Percentiles rank a stretch among this genome's conserved stretches.
Evolutionary conservation across 495 filamentous ascomycete genomes (phyloP).

Genomic region (Parathielavia appendiculata): DNA sequence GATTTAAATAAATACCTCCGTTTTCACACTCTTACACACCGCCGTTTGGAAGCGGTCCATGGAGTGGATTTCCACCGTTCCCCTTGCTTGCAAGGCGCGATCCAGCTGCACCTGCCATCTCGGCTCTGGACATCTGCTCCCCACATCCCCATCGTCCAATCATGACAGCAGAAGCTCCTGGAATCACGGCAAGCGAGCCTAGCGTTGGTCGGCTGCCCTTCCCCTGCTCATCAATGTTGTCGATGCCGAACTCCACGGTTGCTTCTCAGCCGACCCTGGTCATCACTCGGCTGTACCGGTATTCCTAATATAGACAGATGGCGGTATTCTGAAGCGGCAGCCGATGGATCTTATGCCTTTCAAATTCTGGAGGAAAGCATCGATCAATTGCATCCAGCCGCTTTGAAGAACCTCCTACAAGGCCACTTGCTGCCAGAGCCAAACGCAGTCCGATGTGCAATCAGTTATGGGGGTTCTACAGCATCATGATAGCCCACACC

Average conservation of each 20-base stretch:
- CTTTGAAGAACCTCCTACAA: not conserved
- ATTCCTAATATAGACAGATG: not conserved
- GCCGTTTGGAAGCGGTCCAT: not conserved
- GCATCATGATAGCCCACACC: not conserved
- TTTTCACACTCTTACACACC: conserved; percentile 3
- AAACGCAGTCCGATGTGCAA: conserved; percentile 6
- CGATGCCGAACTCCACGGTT: not conserved
- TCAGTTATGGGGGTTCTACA: conserved; percentile 1
- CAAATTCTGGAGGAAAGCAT: conserved; percentile 4
- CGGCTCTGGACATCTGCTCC: conserved; percentile 13
- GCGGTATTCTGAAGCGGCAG: conserved; percentile 10
- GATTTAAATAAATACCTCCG: not conserved
- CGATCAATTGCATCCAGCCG: not conserved
- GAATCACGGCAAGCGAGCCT: conserved; percentile 33
- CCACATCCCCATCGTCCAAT: conserved; percentile 29
- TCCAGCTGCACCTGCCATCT: conserved; percentile 13
- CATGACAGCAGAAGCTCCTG: conserved; percentile 20
- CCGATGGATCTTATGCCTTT: conserved; percentile 10
- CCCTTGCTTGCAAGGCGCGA: not conserved
- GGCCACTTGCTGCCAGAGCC: not conserved
- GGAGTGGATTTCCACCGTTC: not conserved
- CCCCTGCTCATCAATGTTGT: conserved; percentile 5
- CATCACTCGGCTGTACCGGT: not conserved
- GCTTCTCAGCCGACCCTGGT: not conserved
- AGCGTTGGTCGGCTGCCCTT: conserved; percentile 10